phyloP scores from a whole-genome alignment of 352 stramenopile genomes.

The Phytophthora syringae region DNA sequence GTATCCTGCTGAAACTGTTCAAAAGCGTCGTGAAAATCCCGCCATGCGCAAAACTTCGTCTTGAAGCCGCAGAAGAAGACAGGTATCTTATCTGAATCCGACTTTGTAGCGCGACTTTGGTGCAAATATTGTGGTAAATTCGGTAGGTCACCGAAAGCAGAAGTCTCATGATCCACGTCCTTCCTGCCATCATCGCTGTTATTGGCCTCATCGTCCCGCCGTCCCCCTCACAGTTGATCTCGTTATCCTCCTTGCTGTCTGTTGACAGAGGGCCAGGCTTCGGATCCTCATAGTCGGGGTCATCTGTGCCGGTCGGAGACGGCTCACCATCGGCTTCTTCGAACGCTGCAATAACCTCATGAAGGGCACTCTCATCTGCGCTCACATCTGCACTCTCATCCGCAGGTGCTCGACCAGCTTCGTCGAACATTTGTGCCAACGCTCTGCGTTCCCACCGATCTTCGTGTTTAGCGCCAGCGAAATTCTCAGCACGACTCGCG shows the following conservation, averaged over 20 bases:
- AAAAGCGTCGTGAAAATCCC: conserved; percentile 5
- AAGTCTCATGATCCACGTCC: neutral
- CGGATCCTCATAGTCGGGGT: neutral
- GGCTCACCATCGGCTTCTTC: neutral
- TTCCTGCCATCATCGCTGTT: neutral
- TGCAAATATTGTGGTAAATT: no score
- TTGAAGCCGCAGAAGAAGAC: neutral
- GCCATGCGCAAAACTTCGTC: conserved; percentile 1
- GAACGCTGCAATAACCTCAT: neutral
- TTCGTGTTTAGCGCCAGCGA: neutral
- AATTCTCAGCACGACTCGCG: neutral
- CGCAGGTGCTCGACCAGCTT: neutral
- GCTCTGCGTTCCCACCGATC: no score
- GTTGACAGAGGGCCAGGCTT: neutral
- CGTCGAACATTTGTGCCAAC: neutral
- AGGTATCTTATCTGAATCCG: neutral
- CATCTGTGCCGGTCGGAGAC: neutral
- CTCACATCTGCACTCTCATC: no score
- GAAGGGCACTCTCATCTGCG: neutral
- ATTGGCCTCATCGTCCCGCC: neutral
- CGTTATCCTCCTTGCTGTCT: neutral
- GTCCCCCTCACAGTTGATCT: neutral
- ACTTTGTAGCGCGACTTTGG: neutral
- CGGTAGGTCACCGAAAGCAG: neutral
- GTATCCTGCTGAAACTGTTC: neutral